Percentiles rank a stretch among this genome's conserved stretches.
phyloP scores from a whole-genome alignment of 169 alveolate species.

The Eimeria sp. region DNA sequence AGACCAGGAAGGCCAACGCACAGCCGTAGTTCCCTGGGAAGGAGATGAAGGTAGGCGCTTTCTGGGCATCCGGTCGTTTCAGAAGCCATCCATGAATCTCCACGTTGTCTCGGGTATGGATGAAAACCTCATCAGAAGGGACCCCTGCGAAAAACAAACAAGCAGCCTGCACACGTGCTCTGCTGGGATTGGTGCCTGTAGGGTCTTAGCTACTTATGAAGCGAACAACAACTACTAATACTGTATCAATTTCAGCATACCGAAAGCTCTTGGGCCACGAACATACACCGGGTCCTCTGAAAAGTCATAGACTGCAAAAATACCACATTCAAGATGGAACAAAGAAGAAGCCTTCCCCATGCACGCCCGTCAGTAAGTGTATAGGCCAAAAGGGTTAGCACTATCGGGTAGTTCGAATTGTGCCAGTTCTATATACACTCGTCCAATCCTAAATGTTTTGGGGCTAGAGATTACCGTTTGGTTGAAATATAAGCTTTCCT shows the following conservation, averaged over 20 bases:
- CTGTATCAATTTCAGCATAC: background rate
- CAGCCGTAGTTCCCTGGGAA: slow-evolving; percentile 77
- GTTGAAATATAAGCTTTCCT: background rate
- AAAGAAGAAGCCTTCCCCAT: background rate
- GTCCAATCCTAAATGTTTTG: background rate
- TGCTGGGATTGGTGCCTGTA: background rate
- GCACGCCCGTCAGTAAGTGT: background rate
- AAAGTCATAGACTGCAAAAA: background rate
- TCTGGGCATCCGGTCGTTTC: background rate
- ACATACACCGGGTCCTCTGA: background rate
- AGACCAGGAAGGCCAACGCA: background rate
- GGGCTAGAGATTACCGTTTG: background rate
- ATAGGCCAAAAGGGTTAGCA: background rate
- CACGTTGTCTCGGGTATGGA: slow-evolving; percentile 51
- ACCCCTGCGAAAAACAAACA: background rate
- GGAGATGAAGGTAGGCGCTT: slow-evolving; percentile 76
- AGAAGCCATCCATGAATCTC: slow-evolving; percentile 52
- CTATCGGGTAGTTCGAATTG: background rate
- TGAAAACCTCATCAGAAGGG: slow-evolving; percentile 40
- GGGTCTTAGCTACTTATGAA: background rate
- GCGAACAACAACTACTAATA: background rate
- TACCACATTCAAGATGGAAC: background rate
- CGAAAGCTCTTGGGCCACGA: background rate
- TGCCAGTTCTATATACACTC: background rate
- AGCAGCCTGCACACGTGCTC: background rate